Percentiles rank a stretch among this genome's conserved stretches.
phyloP scores from a whole-genome alignment of 129 eudicot species.

The Logfia minima region DNA sequence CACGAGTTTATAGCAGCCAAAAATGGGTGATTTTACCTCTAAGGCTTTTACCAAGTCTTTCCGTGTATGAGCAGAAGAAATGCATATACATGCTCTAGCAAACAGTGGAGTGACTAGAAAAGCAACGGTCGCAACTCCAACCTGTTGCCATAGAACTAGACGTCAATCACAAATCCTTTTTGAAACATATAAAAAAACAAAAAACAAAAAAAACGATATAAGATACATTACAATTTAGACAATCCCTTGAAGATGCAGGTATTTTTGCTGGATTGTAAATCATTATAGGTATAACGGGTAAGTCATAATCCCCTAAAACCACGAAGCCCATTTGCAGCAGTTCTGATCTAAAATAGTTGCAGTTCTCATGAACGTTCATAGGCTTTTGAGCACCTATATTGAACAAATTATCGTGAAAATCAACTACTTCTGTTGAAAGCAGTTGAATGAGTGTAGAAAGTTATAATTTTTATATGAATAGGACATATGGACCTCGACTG shows the following conservation, averaged over 20 bases:
- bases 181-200: too few species aligned
- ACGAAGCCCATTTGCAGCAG: conserved; percentile 88
- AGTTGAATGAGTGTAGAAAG: not conserved
- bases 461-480: not conserved
- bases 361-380: conserved; percentile 71
- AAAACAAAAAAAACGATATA: not conserved
- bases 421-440: not conserved
- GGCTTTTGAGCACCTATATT: conserved; percentile 76
- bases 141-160: not conserved
- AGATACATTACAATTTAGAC: conserved; percentile 70
- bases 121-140: conserved; percentile 68
- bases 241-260: conserved; percentile 90
- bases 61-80: conserved; percentile 87
- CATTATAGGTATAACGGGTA: conserved; percentile 94
- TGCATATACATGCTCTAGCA: conserved; percentile 83
- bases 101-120: conserved; percentile 82
- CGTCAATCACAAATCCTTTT: too few species aligned
- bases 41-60: conserved; percentile 83
- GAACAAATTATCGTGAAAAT: not conserved
- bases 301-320: conserved; percentile 87
- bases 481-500: conserved; percentile 52
- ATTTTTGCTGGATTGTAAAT: conserved; percentile 90
- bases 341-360: conserved; percentile 84
- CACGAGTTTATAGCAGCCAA: too few species aligned
- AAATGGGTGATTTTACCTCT: conserved; percentile 20